Evolutionary conservation across 129 eudicot species (phyloP).

Genomic region (Apium graveolens): DNA sequence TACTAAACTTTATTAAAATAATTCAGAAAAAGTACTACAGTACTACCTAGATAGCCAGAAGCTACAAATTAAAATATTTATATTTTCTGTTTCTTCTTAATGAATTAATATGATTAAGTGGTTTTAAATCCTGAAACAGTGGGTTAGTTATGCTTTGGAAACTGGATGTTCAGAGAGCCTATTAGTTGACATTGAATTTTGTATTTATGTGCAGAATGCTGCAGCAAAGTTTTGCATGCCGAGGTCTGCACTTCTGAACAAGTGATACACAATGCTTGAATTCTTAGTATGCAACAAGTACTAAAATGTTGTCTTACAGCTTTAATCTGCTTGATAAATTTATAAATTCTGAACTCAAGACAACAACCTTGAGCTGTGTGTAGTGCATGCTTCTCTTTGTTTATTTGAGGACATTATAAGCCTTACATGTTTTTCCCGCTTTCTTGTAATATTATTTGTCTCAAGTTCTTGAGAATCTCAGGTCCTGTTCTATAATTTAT

Average conservation of each 20-base stretch:
- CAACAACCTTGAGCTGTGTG: constrained; percentile 10
- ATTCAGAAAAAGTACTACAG: no score
- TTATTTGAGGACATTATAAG: background rate
- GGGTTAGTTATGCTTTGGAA: background rate
- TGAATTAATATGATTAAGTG: no score
- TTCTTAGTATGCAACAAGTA: background rate
- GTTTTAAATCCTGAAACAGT: no score
- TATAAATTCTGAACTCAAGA: background rate
- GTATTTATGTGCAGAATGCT: constrained; percentile 1
- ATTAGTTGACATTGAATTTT: background rate
- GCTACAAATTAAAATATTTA: no score
- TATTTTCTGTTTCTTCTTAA: no score
- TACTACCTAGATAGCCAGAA: no score
- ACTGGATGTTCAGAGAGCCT: background rate
- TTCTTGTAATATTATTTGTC: background rate
- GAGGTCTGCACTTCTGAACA: constrained; percentile 7
- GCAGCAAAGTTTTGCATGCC: background rate
- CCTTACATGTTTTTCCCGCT: background rate
- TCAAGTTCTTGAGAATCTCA: background rate
- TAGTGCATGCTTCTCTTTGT: background rate
- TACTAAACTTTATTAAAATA: no score
- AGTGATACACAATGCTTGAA: background rate
- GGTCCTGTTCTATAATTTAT: no score
- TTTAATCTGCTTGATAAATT: background rate
- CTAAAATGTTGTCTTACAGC: background rate